Conservation (phyloP, 257 asterid genomes). For the Dorcoceras hygrometricum region DNA sequence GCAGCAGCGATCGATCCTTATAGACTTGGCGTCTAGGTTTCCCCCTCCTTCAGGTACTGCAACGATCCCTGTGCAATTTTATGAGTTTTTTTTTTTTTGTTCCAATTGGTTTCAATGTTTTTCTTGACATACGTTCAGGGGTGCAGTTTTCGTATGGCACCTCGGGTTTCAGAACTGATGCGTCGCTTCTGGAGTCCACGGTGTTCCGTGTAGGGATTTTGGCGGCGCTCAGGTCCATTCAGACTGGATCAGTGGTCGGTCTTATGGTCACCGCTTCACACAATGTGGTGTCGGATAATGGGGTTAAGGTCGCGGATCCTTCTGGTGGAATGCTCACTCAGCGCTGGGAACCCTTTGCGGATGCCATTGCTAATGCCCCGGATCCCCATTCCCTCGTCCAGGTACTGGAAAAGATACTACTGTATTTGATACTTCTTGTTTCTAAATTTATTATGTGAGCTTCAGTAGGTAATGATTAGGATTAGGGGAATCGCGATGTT, state of each 20-base stretch:
- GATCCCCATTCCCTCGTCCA: conserved; percentile 57
- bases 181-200: conserved; percentile 63
- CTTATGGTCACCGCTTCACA: conserved; percentile 97
- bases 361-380: conserved; percentile 67
- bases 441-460: no score
- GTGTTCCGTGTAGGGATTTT: conserved; percentile 80
- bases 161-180: conserved; percentile 87
- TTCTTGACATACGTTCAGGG: conserved; percentile 30
- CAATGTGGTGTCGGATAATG: conserved; percentile 71
- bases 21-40: background rate
- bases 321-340: conserved; percentile 97
- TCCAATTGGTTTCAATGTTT: background rate
- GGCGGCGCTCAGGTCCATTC: conserved; percentile 79
- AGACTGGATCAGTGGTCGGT: conserved; percentile 63
- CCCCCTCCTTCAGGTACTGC: background rate
- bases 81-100: background rate
- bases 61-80: background rate
- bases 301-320: conserved; percentile 84
- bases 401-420: conserved; percentile 35
- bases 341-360: conserved; percentile 90
- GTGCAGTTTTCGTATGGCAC: conserved; percentile 77
- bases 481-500: no score
- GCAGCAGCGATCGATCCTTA: background rate
- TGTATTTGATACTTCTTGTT: background rate
- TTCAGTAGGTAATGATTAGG: no score